phyloP scores from a whole-genome alignment of 768 basidiomycete species.

The Pluteus cervinus region DNA sequence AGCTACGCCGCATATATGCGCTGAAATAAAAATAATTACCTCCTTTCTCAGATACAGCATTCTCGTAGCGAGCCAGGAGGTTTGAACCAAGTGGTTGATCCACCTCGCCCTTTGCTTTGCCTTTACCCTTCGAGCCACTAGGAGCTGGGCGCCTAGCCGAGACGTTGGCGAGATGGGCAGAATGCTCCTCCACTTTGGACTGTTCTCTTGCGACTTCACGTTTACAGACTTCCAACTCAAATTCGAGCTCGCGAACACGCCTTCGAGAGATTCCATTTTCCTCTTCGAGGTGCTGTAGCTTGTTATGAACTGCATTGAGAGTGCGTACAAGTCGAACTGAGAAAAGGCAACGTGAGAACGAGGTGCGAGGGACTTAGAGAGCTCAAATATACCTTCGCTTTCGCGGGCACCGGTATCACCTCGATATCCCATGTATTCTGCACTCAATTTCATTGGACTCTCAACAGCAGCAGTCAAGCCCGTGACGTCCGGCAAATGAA shows the following conservation, averaged over 20 bases:
- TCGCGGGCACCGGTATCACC: conserved; percentile 43
- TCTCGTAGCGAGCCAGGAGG: too few relatives aligned
- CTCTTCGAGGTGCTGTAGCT: conserved; percentile 67
- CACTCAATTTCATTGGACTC: conserved; percentile 56
- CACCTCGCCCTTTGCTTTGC: conserved; percentile 37
- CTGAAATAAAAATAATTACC: conserved; percentile 36
- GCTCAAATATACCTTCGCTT: conserved; percentile 47
- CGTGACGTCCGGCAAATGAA: conserved; percentile 78
- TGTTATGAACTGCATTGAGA: conserved; percentile 56
- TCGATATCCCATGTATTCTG: conserved; percentile 35
- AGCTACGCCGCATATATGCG: conserved; percentile 17
- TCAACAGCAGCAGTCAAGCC: conserved; percentile 75
- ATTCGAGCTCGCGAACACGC: conserved; percentile 81
- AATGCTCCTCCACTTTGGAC: conserved; percentile 53
- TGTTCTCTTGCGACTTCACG: conserved; percentile 71
- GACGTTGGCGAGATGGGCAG: conserved; percentile 30
- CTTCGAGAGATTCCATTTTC: conserved; percentile 80
- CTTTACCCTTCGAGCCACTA: too few relatives aligned
- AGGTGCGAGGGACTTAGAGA: not conserved
- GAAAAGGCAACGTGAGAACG: not conserved
- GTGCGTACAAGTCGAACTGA: conserved; percentile 58
- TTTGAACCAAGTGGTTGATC: too few relatives aligned
- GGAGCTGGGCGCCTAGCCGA: conserved; percentile 19
- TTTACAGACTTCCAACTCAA: conserved; percentile 79
- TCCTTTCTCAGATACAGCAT: conserved; percentile 86